Base-by-base conservation (phyloP, 768 basidiomycete species). In the Xerocomus spinulosus region DNA sequence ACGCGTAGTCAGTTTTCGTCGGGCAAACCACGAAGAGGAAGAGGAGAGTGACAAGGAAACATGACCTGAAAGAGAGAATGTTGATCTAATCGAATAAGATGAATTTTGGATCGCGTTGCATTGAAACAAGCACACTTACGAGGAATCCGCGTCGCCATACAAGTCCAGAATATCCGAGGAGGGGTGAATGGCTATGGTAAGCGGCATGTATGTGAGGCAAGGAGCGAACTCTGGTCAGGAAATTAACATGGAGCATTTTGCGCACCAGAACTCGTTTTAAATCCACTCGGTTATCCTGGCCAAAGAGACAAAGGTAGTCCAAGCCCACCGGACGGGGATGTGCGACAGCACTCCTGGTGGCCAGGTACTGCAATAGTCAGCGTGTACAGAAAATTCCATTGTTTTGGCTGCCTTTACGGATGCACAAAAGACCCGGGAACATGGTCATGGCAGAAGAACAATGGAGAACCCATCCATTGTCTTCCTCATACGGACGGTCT, bases 61-160 rank as follows among this genome's bases (percentile, higher is more conserved):
- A 62, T 92, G 78, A 3, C 92, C 93, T 9, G 91, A 85, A 37
- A 96, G 76, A 9, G 93, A 94, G 66, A 92, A 95, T 2, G 82
- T 82, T 48, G 87, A 83, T 49, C 92, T 96, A 55, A 42, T 46
- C 44, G 26, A 40, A 33, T 14, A 21, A 32, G 51, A 36, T 55
- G 46, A 58, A 42, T 12, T 26, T 23, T 30, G 23, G 20, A 10
- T 51, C 35, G 25, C 9, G 32, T 25, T 14, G 63, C 33, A 21
- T 42, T 15, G 24, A 34, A 40, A 42, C 12, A 46, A 43, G 37
- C 26, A 15, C 32, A 44, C 85, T 70, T 62, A 91, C 90, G 69
- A 73, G 44, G 72, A 52, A 64, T 87, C 81, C 7, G 81, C 77
- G 24, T 77, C 73, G 46, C 88, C 90, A 59, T 80, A 81, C 78